phyloP scores from a whole-genome alignment of 2,329 filamentous ascomycete genomes.

The Colletotrichum orchidophilum region DNA sequence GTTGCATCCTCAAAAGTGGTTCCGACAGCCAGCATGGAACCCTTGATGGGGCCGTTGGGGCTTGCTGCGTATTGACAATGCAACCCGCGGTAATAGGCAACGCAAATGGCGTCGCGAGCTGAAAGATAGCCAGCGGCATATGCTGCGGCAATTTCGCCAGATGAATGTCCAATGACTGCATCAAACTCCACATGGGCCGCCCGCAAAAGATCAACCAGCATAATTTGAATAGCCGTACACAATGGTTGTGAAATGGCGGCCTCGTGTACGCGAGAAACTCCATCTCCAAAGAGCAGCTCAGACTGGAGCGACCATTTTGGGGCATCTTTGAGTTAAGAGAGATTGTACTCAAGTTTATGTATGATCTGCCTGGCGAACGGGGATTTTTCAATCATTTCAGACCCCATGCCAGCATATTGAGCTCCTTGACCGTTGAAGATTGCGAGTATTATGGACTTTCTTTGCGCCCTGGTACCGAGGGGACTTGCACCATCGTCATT shows the following conservation, averaged over 20 bases:
- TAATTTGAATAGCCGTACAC: conserved; percentile 33
- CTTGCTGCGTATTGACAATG: no score
- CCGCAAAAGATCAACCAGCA: conserved; percentile 38
- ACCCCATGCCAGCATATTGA: conserved; percentile 41
- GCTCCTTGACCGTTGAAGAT: conserved; percentile 46
- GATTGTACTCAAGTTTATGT: not conserved
- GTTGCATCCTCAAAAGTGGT: conserved; percentile 34
- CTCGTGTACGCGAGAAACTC: conserved; percentile 38
- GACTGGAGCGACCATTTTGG: conserved; percentile 36
- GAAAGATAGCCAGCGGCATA: conserved; percentile 54
- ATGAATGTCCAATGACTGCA: conserved; percentile 52
- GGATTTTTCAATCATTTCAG: not conserved
- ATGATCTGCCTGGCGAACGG: not conserved
- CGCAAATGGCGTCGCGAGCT: conserved; percentile 37
- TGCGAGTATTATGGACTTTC: conserved; percentile 33
- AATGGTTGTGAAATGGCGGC: conserved; percentile 21
- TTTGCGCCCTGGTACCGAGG: no score
- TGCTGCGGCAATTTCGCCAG: conserved; percentile 55
- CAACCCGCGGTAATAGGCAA: conserved; percentile 38
- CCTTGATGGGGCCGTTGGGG: conserved; percentile 24
- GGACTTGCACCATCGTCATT: not conserved
- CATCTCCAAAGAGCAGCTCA: conserved; percentile 33
- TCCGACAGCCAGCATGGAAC: conserved; percentile 40
- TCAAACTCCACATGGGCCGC: conserved; percentile 42
- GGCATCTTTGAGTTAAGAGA: no score